These are phyloP conservation scores for Solanum dulcamara DNA, from an alignment of 257 asterid genomes.

Conservation along the genomic window DNA sequence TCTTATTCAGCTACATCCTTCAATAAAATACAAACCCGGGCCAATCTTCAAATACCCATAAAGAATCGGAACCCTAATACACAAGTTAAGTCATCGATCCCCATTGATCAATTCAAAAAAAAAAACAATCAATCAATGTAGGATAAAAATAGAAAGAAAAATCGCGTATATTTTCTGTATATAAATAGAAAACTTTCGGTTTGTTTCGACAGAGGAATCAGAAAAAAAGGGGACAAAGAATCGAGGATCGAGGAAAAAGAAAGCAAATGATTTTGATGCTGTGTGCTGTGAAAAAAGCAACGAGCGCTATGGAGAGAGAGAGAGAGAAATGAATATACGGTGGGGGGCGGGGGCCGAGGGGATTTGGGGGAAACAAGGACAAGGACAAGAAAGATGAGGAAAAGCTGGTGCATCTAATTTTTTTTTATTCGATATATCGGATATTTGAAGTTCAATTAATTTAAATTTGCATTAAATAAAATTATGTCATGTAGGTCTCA, in stretches of 20 bases:
- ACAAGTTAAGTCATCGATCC: constrained; percentile 11
- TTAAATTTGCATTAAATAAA: too few species aligned
- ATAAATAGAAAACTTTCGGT: background rate
- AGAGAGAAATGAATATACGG: background rate
- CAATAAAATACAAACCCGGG: constrained; percentile 14
- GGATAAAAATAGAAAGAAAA: background rate
- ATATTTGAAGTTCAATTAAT: too few species aligned
- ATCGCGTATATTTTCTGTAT: background rate
- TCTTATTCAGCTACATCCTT: constrained; percentile 36
- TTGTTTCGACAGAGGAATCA: background rate
- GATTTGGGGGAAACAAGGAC: background rate
- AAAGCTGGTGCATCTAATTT: too few species aligned
- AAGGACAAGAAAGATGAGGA: background rate
- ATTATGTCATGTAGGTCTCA: too few species aligned
- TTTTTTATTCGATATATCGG: too few species aligned
- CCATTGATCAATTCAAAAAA: constrained; percentile 14
- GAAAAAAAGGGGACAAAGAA: constrained; percentile 5
- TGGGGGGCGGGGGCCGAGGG: background rate
- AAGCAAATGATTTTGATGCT: background rate
- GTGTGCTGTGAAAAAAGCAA: background rate
- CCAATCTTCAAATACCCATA: background rate
- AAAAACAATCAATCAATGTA: constrained; percentile 17
- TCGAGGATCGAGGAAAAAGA: constrained; percentile 14
- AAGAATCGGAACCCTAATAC: constrained; percentile 32
- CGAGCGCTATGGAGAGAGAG: background rate